These are phyloP conservation scores for Kurtzmaniella quercitrusa DNA, from an alignment of 1,139 yeast species.

Conservation along the genomic window DNA sequence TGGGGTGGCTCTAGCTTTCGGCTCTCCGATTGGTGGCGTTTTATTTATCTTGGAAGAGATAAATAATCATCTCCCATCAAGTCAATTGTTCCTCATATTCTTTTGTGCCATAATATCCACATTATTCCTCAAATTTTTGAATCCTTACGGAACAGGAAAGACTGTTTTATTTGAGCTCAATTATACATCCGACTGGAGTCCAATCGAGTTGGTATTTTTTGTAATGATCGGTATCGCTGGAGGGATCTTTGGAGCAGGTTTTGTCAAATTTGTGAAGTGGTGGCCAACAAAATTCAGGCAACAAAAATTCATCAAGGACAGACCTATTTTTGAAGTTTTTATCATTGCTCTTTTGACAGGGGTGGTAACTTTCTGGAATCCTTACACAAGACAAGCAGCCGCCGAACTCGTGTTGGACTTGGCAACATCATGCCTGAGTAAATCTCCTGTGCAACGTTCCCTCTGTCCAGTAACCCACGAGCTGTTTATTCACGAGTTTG, in stretches of 20 bases:
- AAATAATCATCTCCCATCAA: slow-evolving; percentile 55
- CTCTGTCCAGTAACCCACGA: slow-evolving; percentile 39
- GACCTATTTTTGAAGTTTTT: slow-evolving; percentile 48
- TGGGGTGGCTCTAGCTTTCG: slow-evolving; percentile 70
- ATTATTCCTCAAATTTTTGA: slow-evolving; percentile 49
- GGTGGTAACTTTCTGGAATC: slow-evolving; percentile 46
- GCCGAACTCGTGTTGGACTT: slow-evolving; percentile 51
- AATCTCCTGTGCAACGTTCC: slow-evolving; percentile 18
- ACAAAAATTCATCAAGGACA: slow-evolving; percentile 26
- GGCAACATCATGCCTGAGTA: slow-evolving; percentile 47
- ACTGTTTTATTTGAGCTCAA: slow-evolving; percentile 55
- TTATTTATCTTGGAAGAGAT: slow-evolving; percentile 64
- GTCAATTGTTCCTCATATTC: slow-evolving; percentile 55
- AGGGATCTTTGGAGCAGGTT: slow-evolving; percentile 54
- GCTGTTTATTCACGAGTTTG: slow-evolving; percentile 31
- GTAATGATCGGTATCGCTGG: slow-evolving; percentile 52
- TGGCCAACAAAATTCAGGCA: slow-evolving; percentile 47
- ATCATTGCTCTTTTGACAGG: slow-evolving; percentile 48
- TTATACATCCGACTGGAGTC: slow-evolving; percentile 55
- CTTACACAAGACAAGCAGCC: slow-evolving; percentile 51
- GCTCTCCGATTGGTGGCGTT: slow-evolving; percentile 69
- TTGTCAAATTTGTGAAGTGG: slow-evolving; percentile 48
- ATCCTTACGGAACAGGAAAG: slow-evolving; percentile 64
- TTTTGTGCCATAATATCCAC: slow-evolving; percentile 60
- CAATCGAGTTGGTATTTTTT: slow-evolving; percentile 46